These are phyloP conservation scores for Allomyces javanicus DNA, from an alignment of 192 early-diverging fungal genomes.

Conservation along the genomic window DNA sequence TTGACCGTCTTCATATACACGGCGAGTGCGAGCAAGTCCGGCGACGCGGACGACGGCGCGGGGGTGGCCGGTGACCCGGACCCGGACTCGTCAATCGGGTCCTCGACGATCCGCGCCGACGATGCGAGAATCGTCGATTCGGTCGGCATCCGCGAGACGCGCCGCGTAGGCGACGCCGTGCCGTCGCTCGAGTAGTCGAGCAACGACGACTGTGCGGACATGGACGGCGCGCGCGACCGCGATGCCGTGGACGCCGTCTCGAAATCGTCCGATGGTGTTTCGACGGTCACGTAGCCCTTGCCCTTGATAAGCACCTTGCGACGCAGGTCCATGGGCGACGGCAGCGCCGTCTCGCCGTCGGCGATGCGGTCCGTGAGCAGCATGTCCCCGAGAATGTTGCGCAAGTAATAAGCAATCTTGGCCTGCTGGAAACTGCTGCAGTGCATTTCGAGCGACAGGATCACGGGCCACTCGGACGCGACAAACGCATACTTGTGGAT, in stretches of 20 bases:
- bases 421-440: constrained; percentile 55
- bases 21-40: neutral
- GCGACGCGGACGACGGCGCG: too few relatives aligned
- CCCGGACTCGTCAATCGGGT: too few relatives aligned
- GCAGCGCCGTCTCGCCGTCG: constrained; percentile 21
- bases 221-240: too few relatives aligned
- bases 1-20: constrained; percentile 3
- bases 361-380: constrained; percentile 30
- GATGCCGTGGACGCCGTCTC: too few relatives aligned
- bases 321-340: constrained; percentile 50
- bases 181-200: too few relatives aligned
- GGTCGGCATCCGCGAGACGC: too few relatives aligned
- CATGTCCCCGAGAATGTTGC: constrained; percentile 41
- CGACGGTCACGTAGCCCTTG: constrained; percentile 9
- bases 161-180: too few relatives aligned
- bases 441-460: constrained; percentile 66
- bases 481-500: constrained; percentile 74
- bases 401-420: constrained; percentile 48
- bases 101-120: too few relatives aligned
- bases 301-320: constrained; percentile 58
- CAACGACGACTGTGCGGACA: too few relatives aligned
- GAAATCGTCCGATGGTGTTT: too few relatives aligned
- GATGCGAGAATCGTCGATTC: too few relatives aligned
- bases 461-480: constrained; percentile 58
- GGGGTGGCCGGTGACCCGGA: too few relatives aligned